Evolutionary conservation across 805 yeast genomes (phyloP).

Genomic region (Candida broadrunensis): DNA sequence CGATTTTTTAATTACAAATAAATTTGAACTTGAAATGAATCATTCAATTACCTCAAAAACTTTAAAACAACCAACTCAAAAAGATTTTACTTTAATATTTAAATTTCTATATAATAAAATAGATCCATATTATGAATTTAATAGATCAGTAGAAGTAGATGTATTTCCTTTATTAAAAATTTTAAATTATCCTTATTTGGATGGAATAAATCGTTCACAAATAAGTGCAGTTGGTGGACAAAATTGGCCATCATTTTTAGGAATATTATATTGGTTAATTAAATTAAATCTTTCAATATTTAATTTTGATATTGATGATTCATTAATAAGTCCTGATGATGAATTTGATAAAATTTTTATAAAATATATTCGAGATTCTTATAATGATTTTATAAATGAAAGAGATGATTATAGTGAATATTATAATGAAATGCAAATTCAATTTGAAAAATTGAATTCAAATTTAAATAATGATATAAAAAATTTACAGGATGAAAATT

Average conservation of each 20-base stretch:
- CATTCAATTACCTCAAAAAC: constrained; percentile 65
- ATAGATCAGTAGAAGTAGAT: constrained; percentile 69
- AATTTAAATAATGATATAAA: constrained; percentile 48
- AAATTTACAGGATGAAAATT: constrained; percentile 39
- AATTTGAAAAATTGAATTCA: constrained; percentile 50
- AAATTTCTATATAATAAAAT: constrained; percentile 73
- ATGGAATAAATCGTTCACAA: constrained; percentile 77
- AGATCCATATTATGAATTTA: constrained; percentile 76
- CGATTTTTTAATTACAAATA: constrained; percentile 58
- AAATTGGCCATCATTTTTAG: constrained; percentile 80
- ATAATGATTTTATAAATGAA: constrained; percentile 61
- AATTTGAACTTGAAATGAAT: constrained; percentile 73
- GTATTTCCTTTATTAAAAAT: constrained; percentile 64
- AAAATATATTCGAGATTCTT: constrained; percentile 63
- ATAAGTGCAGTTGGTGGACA: constrained; percentile 90
- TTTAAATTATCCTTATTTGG: constrained; percentile 76
- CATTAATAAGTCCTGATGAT: constrained; percentile 37
- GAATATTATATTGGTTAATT: constrained; percentile 80
- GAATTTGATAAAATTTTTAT: constrained; percentile 51
- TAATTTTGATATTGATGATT: constrained; percentile 25
- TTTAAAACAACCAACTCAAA: constrained; percentile 77
- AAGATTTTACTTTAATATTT: constrained; percentile 75
- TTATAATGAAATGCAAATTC: constrained; percentile 52
- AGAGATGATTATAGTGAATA: constrained; percentile 60
- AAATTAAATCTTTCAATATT: constrained; percentile 43